Conservation (phyloP, 2,329 filamentous ascomycete species). For the Cytospora schulzeri region DNA sequence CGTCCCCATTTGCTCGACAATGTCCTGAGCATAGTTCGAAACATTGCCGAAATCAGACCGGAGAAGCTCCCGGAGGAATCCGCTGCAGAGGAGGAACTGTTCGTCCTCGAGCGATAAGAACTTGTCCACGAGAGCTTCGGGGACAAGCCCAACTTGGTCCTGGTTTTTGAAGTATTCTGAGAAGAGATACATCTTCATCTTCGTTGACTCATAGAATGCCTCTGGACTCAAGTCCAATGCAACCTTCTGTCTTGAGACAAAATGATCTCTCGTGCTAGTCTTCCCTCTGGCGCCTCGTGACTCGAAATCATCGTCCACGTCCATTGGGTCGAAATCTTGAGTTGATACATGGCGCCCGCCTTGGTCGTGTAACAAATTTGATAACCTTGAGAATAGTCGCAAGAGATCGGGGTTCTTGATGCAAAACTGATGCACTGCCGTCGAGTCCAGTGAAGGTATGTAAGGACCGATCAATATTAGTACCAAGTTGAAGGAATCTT, state of each 20-base stretch:
- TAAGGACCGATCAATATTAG: slow-evolving; percentile 48
- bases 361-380: slow-evolving; percentile 37
- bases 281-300: slow-evolving; percentile 57
- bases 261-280: slow-evolving; percentile 38
- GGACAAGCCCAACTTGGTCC: slow-evolving; percentile 52
- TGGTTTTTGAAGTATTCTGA: slow-evolving; percentile 45
- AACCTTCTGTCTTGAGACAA: slow-evolving; percentile 51
- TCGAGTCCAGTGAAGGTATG: slow-evolving; percentile 47
- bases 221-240: slow-evolving; percentile 45
- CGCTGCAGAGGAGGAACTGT: slow-evolving; percentile 55
- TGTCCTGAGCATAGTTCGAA: slow-evolving; percentile 46
- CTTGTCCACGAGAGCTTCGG: slow-evolving; percentile 52
- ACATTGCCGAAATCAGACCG: slow-evolving; percentile 54
- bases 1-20: slow-evolving; percentile 54
- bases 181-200: slow-evolving; percentile 49
- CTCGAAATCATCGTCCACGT: slow-evolving; percentile 66
- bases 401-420: slow-evolving; percentile 46
- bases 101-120: slow-evolving; percentile 54
- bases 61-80: slow-evolving; percentile 55
- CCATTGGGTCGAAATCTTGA: slow-evolving; percentile 59
- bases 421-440: slow-evolving; percentile 42
- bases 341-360: slow-evolving; percentile 37
- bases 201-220: slow-evolving; percentile 53
- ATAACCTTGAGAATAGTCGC: slow-evolving; percentile 46
- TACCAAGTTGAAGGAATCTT: slow-evolving; percentile 49